Base-by-base conservation (phyloP, 83 land plant genomes). In the Picea mariana region DNA sequence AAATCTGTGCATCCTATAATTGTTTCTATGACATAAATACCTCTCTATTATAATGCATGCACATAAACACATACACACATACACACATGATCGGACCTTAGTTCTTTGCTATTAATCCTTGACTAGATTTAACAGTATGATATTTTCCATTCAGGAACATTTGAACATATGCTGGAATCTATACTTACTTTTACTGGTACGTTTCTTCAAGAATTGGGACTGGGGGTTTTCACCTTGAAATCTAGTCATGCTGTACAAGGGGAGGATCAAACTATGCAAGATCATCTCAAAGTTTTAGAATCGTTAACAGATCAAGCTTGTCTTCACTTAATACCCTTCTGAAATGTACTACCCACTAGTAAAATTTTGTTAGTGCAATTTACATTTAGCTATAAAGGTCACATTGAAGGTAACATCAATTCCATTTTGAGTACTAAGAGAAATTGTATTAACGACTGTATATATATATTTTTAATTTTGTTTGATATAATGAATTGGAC, bases 91-190 rank as follows among this genome's bases (percentile, higher is more conserved):
- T 42, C 23, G 0, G 11, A 17, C n/a, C 76, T 72, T 72, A 40
- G 2, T n/a, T n/a, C n/a, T n/a, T 72, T 17, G 23, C 44, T 72
- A 42, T 72, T 7, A 42, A 72, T 47, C 76, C 76, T 72, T 72
- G 76, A 72, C 76, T 42, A 72, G 76, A 72, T 20, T 47, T 31
- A 42, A 72, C 76, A 42, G 23, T 72, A 72, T 72, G 76, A 72
- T 72, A 24, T 72, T 72, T 44, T 17, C 7, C 76, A 20, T 6
- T 72, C 40, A 40, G 20, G 76, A 20, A n/a, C 47, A 40, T 42
- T 38, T 20, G 76, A 72, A 72, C 40, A 42, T 4, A 72, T 72
- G 3, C 52, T 72, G 52, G 52, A 17, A 72, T 42, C 76, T 42
- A 72, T 72, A n/a, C 44, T 42, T 20, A 21, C 17, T 42, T 72